phyloP scores from a whole-genome alignment of 1,284 basidiomycete species.

The Kwoniella shivajii region DNA sequence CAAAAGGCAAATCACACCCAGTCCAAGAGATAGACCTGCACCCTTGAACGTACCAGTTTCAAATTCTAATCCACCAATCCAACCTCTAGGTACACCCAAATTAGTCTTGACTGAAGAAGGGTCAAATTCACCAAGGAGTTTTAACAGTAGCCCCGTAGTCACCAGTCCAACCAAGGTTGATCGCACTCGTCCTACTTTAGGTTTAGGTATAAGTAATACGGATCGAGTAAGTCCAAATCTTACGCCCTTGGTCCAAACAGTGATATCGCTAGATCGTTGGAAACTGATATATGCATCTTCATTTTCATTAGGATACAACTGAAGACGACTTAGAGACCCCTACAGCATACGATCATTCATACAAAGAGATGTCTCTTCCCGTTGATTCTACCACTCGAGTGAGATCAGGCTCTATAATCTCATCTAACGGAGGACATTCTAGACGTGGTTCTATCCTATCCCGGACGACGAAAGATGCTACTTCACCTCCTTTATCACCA shows the following conservation, averaged over 20 bases:
- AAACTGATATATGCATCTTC: too few relatives aligned
- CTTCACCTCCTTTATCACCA: conserved; percentile 9
- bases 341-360: conserved; percentile 10
- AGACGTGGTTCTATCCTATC: conserved; percentile 32
- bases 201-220: conserved; percentile 16
- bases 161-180: not conserved
- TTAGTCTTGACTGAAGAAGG: conserved; percentile 42
- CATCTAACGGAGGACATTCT: conserved; percentile 10
- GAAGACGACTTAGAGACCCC: conserved; percentile 16
- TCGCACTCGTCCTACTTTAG: conserved; percentile 8
- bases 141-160: conserved; percentile 22
- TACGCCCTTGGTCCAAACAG: too few relatives aligned
- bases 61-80: not conserved
- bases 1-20: conserved; percentile 8
- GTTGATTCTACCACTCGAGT: conserved; percentile 5
- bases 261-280: too few relatives aligned
- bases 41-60: conserved; percentile 10
- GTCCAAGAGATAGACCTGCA: conserved; percentile 6
- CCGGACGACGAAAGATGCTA: conserved; percentile 16
- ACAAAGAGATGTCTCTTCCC: not conserved
- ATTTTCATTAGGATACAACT: too few relatives aligned
- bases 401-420: conserved; percentile 15
- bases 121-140: conserved; percentile 31
- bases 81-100: conserved; percentile 34
- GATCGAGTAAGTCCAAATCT: not conserved